A percentile compares a stretch with the other conserved stretches of the same genome.
Evolutionary conservation across 1,139 yeast genomes (phyloP).

Genomic region (Pichia cactophila): DNA sequence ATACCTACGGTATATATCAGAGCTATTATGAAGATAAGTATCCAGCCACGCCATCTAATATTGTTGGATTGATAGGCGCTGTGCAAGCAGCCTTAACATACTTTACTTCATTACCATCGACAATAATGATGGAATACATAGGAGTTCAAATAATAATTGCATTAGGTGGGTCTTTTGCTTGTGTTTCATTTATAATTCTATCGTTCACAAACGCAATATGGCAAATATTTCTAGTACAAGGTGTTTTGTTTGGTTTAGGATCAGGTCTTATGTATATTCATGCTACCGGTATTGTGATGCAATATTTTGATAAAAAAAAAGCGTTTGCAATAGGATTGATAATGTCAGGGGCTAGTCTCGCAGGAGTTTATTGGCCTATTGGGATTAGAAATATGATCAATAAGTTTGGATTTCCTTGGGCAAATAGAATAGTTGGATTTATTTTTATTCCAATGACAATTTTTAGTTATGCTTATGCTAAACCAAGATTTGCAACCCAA

Average conservation of each 20-base stretch:
- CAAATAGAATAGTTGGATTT: constrained; percentile 42
- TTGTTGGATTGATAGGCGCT: constrained; percentile 26
- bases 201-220: constrained; percentile 36
- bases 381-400: constrained; percentile 31
- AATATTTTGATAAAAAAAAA: constrained; percentile 48
- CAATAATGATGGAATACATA: constrained; percentile 31
- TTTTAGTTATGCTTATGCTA: constrained; percentile 28
- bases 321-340: constrained; percentile 53
- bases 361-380: constrained; percentile 51
- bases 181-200: constrained; percentile 36
- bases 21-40: constrained; percentile 33
- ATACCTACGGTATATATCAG: constrained; percentile 48
- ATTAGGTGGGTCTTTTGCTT: constrained; percentile 38
- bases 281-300: constrained; percentile 37
- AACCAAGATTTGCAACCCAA: constrained; percentile 24
- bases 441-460: constrained; percentile 34
- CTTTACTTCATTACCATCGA: constrained; percentile 35
- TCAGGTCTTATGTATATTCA: constrained; percentile 41
- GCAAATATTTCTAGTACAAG: constrained; percentile 47
- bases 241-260: constrained; percentile 44
- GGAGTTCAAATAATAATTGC: constrained; percentile 36
- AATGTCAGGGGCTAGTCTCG: constrained; percentile 55
- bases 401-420: constrained; percentile 44
- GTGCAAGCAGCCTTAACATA: constrained; percentile 28
- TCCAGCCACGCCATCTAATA: constrained; percentile 21